Conservation (phyloP, 2,329 filamentous ascomycete genomes). For the Alternaria infectoria region DNA sequence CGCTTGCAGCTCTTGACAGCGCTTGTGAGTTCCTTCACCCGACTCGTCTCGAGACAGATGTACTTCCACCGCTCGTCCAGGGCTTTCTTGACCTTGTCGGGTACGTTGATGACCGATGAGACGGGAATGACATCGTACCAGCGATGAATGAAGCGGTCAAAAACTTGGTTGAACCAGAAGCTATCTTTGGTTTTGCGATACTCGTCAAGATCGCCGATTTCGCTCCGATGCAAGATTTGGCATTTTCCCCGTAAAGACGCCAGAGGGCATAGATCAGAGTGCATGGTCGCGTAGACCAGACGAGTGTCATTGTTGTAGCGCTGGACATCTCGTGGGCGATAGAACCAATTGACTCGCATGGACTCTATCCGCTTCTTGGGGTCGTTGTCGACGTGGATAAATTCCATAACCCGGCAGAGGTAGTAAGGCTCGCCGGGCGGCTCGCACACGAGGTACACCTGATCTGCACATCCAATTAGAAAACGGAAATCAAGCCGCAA, state of each 20-base stretch:
- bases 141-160: constrained; percentile 97
- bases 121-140: constrained; percentile 97
- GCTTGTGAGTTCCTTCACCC: constrained; percentile 93
- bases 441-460: constrained; percentile 97
- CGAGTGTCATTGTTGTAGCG: constrained; percentile 90
- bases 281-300: constrained; percentile 95
- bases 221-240: constrained; percentile 83
- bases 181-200: constrained; percentile 84
- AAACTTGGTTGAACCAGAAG: constrained; percentile 98
- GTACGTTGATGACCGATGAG: constrained; percentile 91
- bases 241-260: constrained; percentile 94
- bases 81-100: constrained; percentile 91
- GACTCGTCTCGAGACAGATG: constrained; percentile 90
- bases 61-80: constrained; percentile 96
- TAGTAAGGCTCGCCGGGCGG: constrained; percentile 98
- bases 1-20: constrained; percentile 96
- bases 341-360: constrained; percentile 97
- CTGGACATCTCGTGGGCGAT: constrained; percentile 93
- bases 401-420: constrained; percentile 97
- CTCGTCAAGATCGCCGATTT: constrained; percentile 80
- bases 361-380: constrained; percentile 77
- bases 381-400: constrained; percentile 78
- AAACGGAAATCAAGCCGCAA: constrained; percentile 30
- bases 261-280: constrained; percentile 93
- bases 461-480: constrained; percentile 61